phyloP scores from a whole-genome alignment of 805 yeast genomes.

The Candida michaelii region DNA sequence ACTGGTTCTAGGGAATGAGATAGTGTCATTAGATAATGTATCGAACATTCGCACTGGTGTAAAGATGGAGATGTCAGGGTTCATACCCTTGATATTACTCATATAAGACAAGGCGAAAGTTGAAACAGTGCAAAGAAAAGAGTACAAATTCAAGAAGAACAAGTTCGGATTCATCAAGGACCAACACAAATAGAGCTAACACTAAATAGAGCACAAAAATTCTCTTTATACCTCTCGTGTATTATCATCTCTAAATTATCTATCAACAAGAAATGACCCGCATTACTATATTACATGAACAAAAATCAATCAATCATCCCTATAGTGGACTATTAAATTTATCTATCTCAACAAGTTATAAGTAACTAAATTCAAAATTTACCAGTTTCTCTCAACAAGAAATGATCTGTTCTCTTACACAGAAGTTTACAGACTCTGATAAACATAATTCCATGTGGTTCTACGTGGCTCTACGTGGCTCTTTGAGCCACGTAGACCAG shows the following conservation, averaged over 20 bases:
- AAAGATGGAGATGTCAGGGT: no score
- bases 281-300: conserved; percentile 1
- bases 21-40: conserved; percentile 6
- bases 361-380: conserved; percentile 12
- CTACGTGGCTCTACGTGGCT: no score
- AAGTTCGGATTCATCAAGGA: no score
- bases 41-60: conserved; percentile 3
- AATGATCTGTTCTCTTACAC: conserved; percentile 1
- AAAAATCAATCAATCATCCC: conserved; percentile 9
- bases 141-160: no score
- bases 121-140: no score
- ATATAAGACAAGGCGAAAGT: no score
- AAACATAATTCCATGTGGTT: conserved; percentile 3
- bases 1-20: background rate
- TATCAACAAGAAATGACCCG: conserved; percentile 4
- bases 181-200: no score
- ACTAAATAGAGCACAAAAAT: no score
- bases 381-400: conserved; percentile 13
- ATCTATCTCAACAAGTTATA: conserved; percentile 17
- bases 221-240: background rate
- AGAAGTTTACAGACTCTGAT: conserved; percentile 2
- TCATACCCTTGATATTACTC: no score
- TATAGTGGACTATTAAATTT: conserved; percentile 10
- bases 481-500: no score
- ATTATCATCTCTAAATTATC: background rate